Percentiles rank a stretch among this genome's conserved stretches.
These are phyloP conservation scores for Coleophoma crateriformis DNA, from an alignment of 2,329 filamentous ascomycete genomes.

Conservation along the genomic window DNA sequence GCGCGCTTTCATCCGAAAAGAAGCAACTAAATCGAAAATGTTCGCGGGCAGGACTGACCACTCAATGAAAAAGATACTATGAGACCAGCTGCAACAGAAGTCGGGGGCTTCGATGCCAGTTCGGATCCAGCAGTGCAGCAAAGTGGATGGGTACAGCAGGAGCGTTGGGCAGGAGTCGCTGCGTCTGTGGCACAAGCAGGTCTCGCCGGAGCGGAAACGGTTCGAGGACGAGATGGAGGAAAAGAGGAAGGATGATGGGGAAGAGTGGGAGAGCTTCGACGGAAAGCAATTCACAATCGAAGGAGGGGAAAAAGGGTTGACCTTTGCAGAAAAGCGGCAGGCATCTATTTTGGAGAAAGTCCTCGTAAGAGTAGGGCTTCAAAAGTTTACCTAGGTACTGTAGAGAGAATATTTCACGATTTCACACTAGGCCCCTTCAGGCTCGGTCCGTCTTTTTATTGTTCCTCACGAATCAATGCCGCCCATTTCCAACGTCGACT, in stretches of 20 bases:
- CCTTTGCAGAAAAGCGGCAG: background rate
- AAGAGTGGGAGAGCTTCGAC: constrained; percentile 4
- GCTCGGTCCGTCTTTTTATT: too few species aligned
- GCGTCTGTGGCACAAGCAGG: constrained; percentile 10
- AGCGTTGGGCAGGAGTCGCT: constrained; percentile 6
- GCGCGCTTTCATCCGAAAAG: constrained; percentile 12
- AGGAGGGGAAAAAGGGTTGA: constrained; percentile 1
- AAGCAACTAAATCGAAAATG: background rate
- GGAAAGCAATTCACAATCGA: constrained; percentile 2
- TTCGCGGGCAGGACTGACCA: background rate
- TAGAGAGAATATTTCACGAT: too few species aligned
- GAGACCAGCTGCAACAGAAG: background rate
- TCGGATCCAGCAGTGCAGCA: constrained; percentile 7
- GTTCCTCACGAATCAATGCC: too few species aligned
- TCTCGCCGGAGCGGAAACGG: constrained; percentile 2
- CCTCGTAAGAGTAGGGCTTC: background rate
- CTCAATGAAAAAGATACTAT: background rate
- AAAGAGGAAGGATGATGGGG: constrained; percentile 1
- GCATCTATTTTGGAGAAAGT: background rate
- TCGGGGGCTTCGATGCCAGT: background rate
- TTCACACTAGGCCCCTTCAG: too few species aligned
- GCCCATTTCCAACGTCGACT: background rate
- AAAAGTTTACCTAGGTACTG: too few species aligned
- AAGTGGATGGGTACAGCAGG: constrained; percentile 9
- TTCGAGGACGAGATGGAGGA: background rate